Conservation (phyloP, 1,284 basidiomycete species). For the Cryptococcus jaspeensis region DNA sequence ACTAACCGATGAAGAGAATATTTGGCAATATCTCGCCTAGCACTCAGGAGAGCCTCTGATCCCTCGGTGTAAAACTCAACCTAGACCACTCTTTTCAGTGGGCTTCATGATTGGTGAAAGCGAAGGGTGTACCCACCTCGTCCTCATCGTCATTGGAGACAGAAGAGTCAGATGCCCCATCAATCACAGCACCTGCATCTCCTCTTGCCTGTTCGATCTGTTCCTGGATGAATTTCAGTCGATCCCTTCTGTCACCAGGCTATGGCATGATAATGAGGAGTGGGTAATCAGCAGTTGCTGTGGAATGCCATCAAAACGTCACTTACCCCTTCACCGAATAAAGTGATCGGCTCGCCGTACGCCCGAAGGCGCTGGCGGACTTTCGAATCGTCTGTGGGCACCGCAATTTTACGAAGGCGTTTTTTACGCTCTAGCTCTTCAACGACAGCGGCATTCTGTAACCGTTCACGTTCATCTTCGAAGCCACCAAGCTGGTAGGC, state of each 20-base stretch:
- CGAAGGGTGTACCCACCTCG: slow-evolving; percentile 57
- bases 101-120: background rate
- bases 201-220: slow-evolving; percentile 70
- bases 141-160: slow-evolving; percentile 64
- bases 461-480: slow-evolving; percentile 52
- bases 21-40: slow-evolving; percentile 79
- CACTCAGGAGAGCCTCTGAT: slow-evolving; percentile 75
- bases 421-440: slow-evolving; percentile 95
- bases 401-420: slow-evolving; percentile 86
- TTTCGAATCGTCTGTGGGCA: slow-evolving; percentile 93
- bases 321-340: slow-evolving; percentile 93
- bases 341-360: slow-evolving; percentile 91
- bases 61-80: slow-evolving; percentile 98
- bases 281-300: background rate
- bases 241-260: slow-evolving; percentile 71
- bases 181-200: slow-evolving; percentile 59
- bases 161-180: slow-evolving; percentile 36
- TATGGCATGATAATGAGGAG: no score
- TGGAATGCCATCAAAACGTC: no score
- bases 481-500: slow-evolving; percentile 48
- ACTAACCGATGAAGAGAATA: slow-evolving; percentile 90
- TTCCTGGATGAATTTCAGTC: slow-evolving; percentile 86
- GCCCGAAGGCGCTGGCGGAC: slow-evolving; percentile 86
- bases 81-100: slow-evolving; percentile 48
- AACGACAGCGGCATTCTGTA: slow-evolving; percentile 68